These are phyloP conservation scores for Rhizophagus sp. DNA, from an alignment of 192 early-diverging fungal genomes.

Conservation along the genomic window DNA sequence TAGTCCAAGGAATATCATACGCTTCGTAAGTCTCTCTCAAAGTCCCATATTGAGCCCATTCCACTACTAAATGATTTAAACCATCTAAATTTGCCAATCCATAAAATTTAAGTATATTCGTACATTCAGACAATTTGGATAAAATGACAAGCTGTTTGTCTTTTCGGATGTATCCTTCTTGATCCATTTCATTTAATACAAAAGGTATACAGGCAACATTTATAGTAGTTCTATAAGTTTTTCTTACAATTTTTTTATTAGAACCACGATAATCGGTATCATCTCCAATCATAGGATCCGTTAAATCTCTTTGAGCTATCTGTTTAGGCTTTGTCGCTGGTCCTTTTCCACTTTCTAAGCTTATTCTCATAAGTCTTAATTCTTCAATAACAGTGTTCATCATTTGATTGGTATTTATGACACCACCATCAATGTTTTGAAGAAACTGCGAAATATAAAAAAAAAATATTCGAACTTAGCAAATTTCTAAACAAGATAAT, in stretches of 20 bases:
- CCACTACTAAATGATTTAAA: background rate
- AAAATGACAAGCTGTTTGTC: background rate
- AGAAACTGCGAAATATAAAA: background rate
- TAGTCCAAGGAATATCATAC: background rate
- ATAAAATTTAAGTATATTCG: conserved; percentile 2
- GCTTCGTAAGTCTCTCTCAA: background rate
- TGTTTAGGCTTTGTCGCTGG: background rate
- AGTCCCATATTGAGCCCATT: conserved; percentile 7
- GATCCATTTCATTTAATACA: background rate
- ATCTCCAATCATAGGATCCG: background rate
- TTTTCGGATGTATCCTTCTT: background rate
- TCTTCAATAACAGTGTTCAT: background rate
- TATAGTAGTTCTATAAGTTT: background rate
- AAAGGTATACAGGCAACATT: background rate
- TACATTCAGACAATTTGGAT: background rate
- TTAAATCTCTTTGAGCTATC: background rate
- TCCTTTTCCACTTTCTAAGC: background rate
- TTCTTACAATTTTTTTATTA: background rate
- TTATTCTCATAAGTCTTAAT: background rate
- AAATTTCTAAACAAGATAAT: background rate
- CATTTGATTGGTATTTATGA: background rate
- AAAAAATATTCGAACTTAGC: background rate
- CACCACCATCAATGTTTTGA: background rate
- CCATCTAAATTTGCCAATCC: background rate
- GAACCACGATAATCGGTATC: background rate